Base-by-base conservation (phyloP, 2,329 filamentous ascomycete genomes). In the Colletotrichum salicis region DNA sequence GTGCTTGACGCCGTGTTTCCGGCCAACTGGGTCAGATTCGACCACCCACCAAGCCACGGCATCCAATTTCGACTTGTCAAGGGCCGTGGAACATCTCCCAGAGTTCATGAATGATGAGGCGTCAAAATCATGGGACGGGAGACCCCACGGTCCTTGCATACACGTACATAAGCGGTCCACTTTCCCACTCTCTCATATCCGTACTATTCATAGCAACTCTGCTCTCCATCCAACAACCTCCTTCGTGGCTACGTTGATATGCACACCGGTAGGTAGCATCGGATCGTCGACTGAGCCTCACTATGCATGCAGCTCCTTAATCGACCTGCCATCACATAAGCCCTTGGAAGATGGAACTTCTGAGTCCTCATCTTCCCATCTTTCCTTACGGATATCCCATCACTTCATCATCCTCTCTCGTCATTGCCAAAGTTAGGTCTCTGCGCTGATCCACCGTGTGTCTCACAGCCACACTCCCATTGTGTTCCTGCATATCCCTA, bases 1-100 rank as follows among this genome's bases (percentile, higher is more conserved):
- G 29, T 52, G 37, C 48, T 71, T 37, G 54, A 68, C 69, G 64
- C 64, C 69, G 69, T 63, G 31, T 48, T 68, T 63, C 69, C 64
- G 69, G 51, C 27, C 45, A 41, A 68, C 67, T 41, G 57, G 57
- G 56, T 60, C 65, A 35, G 27, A 69, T 41, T 52, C 54, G 60
- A 24, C 22, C 4, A 29, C 57, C 22, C 4, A 29, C 57, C 60
- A 64, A 64, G 60, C 60, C 66, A 63, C 48, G 31, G 51, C 37
- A 60, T 27, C 67, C 45, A 61, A 52, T 52, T 19, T 37, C 29
- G 41, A 10, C 41, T 13, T 19, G 13, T 60, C 33, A 15, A 41
- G 57, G 33, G 22, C n/a, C 35, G 35, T 58, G 4, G 57, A 33
- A 24, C 33, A 41, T 41, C 13, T 41, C 37, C 19, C 12, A 3